These are phyloP conservation scores for Zygosaccharomyces pseudobailii DNA, from an alignment of 1,139 yeast genomes.

Conservation along the genomic window DNA sequence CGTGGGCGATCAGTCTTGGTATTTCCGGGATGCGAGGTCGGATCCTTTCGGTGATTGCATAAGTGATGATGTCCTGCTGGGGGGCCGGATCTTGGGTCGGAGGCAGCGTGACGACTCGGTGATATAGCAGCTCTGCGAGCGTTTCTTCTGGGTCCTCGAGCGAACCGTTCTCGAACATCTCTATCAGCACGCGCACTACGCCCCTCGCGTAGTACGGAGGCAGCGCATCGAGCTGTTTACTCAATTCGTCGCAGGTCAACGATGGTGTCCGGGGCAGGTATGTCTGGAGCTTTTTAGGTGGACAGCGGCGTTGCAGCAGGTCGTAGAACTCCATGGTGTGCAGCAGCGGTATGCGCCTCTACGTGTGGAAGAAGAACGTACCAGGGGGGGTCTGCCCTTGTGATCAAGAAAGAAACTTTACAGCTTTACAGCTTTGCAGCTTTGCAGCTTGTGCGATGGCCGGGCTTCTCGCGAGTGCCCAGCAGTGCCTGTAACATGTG, in stretches of 20 bases:
- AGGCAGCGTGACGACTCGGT: constrained; percentile 44
- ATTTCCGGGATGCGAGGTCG: constrained; percentile 50
- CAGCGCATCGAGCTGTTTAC: background rate
- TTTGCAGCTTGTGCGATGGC: no score
- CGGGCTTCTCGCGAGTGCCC: no score
- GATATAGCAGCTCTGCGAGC: constrained; percentile 47
- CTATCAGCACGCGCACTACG: constrained; percentile 6
- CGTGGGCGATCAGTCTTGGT: constrained; percentile 62
- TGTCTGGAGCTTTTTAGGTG: background rate
- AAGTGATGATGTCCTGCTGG: constrained; percentile 48
- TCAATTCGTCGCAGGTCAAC: background rate
- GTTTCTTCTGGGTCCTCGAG: constrained; percentile 26
- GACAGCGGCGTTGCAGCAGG: constrained; percentile 3
- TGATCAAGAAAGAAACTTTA: no score
- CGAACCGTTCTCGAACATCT: constrained; percentile 31
- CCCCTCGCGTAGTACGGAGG: background rate
- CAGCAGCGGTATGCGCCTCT: no score
- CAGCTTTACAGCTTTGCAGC: no score
- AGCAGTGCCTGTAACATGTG: no score
- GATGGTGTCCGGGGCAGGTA: background rate
- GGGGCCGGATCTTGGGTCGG: constrained; percentile 40
- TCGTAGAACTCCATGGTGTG: background rate
- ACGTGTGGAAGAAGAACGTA: no score
- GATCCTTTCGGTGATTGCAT: constrained; percentile 35
- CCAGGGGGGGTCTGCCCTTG: no score